phyloP scores from a whole-genome alignment of 352 stramenopile genomes.

The Phytophthora sansomeana region DNA sequence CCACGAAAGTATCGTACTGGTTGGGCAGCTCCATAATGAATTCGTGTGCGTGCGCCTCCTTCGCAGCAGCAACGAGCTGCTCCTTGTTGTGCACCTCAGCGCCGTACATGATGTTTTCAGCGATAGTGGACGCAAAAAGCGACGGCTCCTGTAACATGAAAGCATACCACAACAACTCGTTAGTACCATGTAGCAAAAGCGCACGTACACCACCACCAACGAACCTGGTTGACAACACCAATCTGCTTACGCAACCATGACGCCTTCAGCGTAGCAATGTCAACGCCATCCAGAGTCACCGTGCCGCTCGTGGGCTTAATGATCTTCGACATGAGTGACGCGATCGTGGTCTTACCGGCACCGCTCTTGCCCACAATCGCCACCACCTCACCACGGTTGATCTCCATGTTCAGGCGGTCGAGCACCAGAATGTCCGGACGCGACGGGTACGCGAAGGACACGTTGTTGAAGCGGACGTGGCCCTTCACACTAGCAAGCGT shows the following conservation, averaged over 20 bases:
- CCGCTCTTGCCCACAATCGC: slow-evolving; percentile 89
- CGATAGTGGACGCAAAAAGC: slow-evolving; percentile 83
- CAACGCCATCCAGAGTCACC: slow-evolving; percentile 76
- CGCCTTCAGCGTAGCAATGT: slow-evolving; percentile 71
- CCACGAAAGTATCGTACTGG: slow-evolving; percentile 97
- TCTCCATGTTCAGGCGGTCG: slow-evolving; percentile 66
- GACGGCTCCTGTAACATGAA: slow-evolving; percentile 58
- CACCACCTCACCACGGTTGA: slow-evolving; percentile 83
- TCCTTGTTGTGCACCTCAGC: slow-evolving; percentile 58
- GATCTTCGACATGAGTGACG: slow-evolving; percentile 84
- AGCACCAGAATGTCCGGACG: slow-evolving; percentile 77
- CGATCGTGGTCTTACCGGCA: slow-evolving; percentile 86
- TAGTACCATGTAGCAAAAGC: slow-evolving; percentile 2
- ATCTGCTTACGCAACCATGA: slow-evolving; percentile 87
- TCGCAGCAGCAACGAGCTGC: slow-evolving; percentile 64
- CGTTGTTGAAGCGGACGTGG: slow-evolving; percentile 79
- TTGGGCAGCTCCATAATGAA: slow-evolving; percentile 89
- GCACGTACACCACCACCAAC: slow-evolving; percentile 3
- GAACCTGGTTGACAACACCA: slow-evolving; percentile 82
- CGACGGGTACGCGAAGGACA: slow-evolving; percentile 87
- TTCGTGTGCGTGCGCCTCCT: slow-evolving; percentile 79
- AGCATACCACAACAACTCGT: slow-evolving; percentile 17
- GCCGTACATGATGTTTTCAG: slow-evolving; percentile 91
- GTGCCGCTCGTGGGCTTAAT: slow-evolving; percentile 62
- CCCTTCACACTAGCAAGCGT: slow-evolving; percentile 63